A percentile compares a stretch with the other conserved stretches of the same genome.
Conservation (phyloP, 2,329 filamentous ascomycete species). For the Mollisia scopiformis region DNA sequence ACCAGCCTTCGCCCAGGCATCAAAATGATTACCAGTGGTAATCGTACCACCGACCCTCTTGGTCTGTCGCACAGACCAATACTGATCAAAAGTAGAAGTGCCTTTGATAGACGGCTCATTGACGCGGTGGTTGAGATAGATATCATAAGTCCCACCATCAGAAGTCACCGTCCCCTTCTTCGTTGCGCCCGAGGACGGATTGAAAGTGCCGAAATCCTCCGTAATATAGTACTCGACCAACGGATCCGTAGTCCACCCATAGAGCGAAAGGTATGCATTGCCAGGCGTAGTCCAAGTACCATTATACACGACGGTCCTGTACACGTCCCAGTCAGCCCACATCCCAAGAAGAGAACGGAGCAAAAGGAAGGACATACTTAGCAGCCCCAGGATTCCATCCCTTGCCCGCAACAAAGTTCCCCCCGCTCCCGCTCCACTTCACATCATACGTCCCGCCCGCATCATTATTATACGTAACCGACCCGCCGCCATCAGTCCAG, state of each 20-base stretch:
- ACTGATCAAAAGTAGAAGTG: constrained; percentile 54
- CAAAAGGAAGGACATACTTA: neutral
- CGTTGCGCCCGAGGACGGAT: constrained; percentile 50
- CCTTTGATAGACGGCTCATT: constrained; percentile 50
- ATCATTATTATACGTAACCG: constrained; percentile 1
- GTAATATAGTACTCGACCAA: constrained; percentile 52
- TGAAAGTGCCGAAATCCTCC: constrained; percentile 53
- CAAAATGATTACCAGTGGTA: constrained; percentile 52
- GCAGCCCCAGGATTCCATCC: constrained; percentile 4
- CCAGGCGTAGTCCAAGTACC: constrained; percentile 43
- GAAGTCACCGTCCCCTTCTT: constrained; percentile 52
- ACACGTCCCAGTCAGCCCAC: neutral
- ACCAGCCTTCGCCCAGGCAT: constrained; percentile 53
- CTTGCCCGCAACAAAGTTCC: constrained; percentile 3
- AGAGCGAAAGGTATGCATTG: constrained; percentile 55
- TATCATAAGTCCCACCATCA: constrained; percentile 55
- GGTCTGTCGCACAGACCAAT: constrained; percentile 52
- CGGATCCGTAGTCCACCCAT: constrained; percentile 51
- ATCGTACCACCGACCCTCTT: constrained; percentile 56
- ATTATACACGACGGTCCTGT: constrained; percentile 45
- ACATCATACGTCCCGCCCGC: neutral
- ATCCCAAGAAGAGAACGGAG: neutral
- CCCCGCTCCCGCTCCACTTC: neutral
- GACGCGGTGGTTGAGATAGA: constrained; percentile 40
- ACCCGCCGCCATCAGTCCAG: neutral